Base-by-base conservation (phyloP, 768 basidiomycete genomes). In the Obba rivulosa region DNA sequence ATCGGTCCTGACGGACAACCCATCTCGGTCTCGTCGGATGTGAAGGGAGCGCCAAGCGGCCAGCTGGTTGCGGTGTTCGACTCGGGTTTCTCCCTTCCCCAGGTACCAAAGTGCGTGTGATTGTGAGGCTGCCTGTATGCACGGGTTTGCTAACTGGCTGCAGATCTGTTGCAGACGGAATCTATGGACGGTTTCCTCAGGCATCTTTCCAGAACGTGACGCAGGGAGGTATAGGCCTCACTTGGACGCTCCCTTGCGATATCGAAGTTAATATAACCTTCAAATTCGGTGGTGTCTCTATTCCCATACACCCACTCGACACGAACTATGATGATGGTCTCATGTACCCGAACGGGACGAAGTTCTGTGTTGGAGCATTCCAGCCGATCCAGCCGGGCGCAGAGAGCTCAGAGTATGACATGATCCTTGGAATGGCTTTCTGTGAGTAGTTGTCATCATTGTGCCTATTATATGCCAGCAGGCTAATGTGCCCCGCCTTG, bases 341-440 rank as follows among this genome's bases (percentile, higher is more conserved):
- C 50, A 23, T 59, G n/a, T 56, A 63, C 50, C 48, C 46, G 3
- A 49, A 58, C 41, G 68, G 69, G 5, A 57, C 56, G 20, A 52
- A 54, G 21, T 51, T 59, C 16, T 69, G 68, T 53, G 48, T 64
- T 18, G 67, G 67, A 36, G 53, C 66, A 49, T 69, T 68, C 62
- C 68, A 66, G 54, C 65, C 67, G 3, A 66, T 62, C 47, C 28
- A 31, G 28, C 48, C 53, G 24, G 43, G 41, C 18, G 55, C 41
- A 8, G 43, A 46, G n/a, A 49, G 55, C 2, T 41, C 31, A 18
- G 45, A 34, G 23, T 69, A 56, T 46, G 69, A 70, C 51, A 56
- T 64, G 50, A 63, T 69, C 48, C 55, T 71, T 14, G 69, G 68
- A 35, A 66, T 66, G 60, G 58, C 62, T 11, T 71, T 71, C 62